Base-by-base conservation (phyloP, 371 early-diverging fungal species). In the Dichotomocladium elegans region DNA sequence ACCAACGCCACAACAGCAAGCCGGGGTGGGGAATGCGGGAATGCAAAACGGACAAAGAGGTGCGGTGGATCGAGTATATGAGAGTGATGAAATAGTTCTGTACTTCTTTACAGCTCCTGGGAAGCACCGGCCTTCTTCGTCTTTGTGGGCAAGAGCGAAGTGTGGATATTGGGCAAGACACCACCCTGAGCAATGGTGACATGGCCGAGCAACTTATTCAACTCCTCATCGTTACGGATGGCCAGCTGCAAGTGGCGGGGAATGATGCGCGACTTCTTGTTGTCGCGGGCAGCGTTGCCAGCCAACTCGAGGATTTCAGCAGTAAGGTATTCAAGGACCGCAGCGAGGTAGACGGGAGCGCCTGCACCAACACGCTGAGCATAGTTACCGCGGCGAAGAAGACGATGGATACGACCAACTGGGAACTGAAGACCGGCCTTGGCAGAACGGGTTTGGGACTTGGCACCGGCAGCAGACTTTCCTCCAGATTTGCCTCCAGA, bases 231-330 rank as follows among this genome's bases (percentile, higher is more conserved):
- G 81, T 93, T 94, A 60, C 94, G 86, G 80, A 94, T 91, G 79
- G 95, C 94, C 53, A 91, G 80, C 69, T 91, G 90, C 52, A 92
- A 68, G 77, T 92, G 91, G 57, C 90, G 88, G 57, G 90, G 91
- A 61, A 91, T 92, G 73, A 95, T 93, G 81, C 93, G 88, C 59
- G 90, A 81, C 86, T 92, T 94, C 85, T 92, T 91, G 87, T 94
- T 93, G 75, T 94, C 95, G 64, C 93, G 89, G 53, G 94, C 92
- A 61, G 94, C 94, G 77, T 93, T 96, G 60, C 95, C 95, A 46
- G 95, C 94, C 66, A 95, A 81, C 78, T 96, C 95, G 57, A 95
- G 89, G 55, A 95, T 93, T 87, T 95, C 96, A 70, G 95, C 94
- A 64, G 90, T 88, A 60, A 96, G 81, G 82, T 96, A 96, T 80